phyloP scores from a whole-genome alignment of 768 basidiomycete species.

The Collybiopsis confluens region DNA sequence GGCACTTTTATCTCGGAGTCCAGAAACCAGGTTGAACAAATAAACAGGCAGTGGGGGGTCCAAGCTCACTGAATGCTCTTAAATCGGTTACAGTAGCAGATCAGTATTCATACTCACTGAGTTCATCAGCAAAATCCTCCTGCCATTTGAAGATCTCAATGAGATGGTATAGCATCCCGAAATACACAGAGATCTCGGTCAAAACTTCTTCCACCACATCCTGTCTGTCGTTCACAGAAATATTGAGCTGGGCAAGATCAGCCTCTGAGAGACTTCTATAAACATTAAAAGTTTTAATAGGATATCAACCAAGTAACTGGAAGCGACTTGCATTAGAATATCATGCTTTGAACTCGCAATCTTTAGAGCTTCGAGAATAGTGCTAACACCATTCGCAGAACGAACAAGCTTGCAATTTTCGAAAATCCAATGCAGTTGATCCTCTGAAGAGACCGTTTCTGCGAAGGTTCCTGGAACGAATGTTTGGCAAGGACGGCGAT shows the following conservation, averaged over 20 bases:
- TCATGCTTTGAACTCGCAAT: slow-evolving; percentile 88
- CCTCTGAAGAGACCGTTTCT: slow-evolving; percentile 87
- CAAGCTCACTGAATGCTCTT: slow-evolving; percentile 68
- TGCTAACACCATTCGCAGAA: slow-evolving; percentile 75
- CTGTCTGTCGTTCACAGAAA: slow-evolving; percentile 63
- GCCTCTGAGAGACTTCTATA: slow-evolving; percentile 72
- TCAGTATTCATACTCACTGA: slow-evolving; percentile 59
- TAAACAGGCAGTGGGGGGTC: slow-evolving; percentile 93
- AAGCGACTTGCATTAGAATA: slow-evolving; percentile 55
- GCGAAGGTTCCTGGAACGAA: slow-evolving; percentile 71
- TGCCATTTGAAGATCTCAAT: slow-evolving; percentile 92
- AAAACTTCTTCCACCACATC: slow-evolving; percentile 88
- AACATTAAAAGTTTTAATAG: not conserved
- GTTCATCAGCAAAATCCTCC: slow-evolving; percentile 92
- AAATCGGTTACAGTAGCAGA: slow-evolving; percentile 9
- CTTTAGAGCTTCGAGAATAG: slow-evolving; percentile 84
- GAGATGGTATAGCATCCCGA: slow-evolving; percentile 93
- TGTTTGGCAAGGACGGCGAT: slow-evolving; percentile 4
- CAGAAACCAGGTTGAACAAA: slow-evolving; percentile 85
- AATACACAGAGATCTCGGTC: slow-evolving; percentile 88
- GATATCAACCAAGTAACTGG: not conserved
- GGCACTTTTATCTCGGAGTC: slow-evolving; percentile 86
- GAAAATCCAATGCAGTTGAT: slow-evolving; percentile 94
- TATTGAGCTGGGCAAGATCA: slow-evolving; percentile 67
- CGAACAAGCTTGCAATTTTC: slow-evolving; percentile 89